These are phyloP conservation scores for Phytopythium ostracodes DNA, from an alignment of 352 stramenopile genomes.

Conservation along the genomic window DNA sequence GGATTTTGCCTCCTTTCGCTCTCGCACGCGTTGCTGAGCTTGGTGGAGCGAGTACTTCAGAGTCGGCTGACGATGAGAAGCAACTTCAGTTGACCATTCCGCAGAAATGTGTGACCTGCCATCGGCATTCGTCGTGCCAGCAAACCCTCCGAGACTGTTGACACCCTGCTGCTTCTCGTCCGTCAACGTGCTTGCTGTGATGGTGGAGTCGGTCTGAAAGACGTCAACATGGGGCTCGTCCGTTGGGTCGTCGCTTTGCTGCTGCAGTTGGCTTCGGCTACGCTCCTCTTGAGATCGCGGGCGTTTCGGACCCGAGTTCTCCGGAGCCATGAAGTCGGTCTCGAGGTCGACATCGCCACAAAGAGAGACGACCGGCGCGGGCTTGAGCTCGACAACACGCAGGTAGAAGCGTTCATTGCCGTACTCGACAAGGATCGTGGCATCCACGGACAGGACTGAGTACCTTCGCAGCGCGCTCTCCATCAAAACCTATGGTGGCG, in stretches of 20 bases:
- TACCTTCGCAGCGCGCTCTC: constrained; percentile 54
- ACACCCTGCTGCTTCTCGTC: too few species aligned
- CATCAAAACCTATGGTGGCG: constrained; percentile 33
- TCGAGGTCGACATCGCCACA: constrained; percentile 66
- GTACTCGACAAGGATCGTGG: constrained; percentile 55
- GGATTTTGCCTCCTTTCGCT: constrained; percentile 7
- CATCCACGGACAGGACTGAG: constrained; percentile 44
- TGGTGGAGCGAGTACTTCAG: neutral
- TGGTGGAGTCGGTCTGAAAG: neutral
- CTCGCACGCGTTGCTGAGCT: constrained; percentile 18
- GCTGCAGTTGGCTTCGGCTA: neutral
- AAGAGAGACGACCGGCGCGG: constrained; percentile 36
- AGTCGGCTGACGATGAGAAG: neutral
- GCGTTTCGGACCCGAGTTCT: constrained; percentile 17
- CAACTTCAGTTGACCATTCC: neutral
- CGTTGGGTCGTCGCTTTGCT: neutral
- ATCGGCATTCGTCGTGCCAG: too few species aligned
- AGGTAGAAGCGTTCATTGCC: constrained; percentile 38
- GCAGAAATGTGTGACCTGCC: too few species aligned
- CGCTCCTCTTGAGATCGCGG: constrained; percentile 8
- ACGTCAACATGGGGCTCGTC: neutral
- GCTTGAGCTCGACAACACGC: constrained; percentile 49
- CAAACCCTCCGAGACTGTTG: too few species aligned
- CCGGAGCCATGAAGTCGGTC: constrained; percentile 45
- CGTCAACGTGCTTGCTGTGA: neutral